Evolutionary conservation across 805 yeast species (phyloP).

Genomic region (Wickerhamiella australiensis): DNA sequence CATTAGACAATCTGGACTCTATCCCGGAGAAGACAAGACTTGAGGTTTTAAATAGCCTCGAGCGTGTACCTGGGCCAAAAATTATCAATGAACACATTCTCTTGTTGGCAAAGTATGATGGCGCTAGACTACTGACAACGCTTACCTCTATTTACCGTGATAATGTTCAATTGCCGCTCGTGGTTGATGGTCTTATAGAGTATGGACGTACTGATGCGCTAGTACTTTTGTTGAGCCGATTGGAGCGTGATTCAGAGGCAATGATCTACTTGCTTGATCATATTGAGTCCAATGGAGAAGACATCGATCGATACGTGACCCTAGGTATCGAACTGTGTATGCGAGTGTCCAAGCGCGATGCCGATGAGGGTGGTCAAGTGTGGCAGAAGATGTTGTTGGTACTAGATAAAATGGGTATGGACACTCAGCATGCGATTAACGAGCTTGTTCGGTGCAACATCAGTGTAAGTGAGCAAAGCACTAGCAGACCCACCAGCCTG

Average conservation of each 20-base stretch:
- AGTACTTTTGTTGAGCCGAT: slow-evolving; percentile 21
- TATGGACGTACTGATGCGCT: slow-evolving; percentile 23
- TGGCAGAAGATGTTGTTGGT: slow-evolving; percentile 23
- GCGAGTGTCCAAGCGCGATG: slow-evolving; percentile 11
- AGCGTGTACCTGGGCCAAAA: neutral
- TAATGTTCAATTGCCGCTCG: slow-evolving; percentile 23
- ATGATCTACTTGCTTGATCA: slow-evolving; percentile 25
- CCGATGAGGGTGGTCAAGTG: slow-evolving; percentile 27
- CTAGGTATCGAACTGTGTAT: slow-evolving; percentile 22
- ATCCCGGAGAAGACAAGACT: neutral
- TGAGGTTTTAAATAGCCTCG: slow-evolving; percentile 3
- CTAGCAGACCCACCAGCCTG: too few species aligned
- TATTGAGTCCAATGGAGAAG: slow-evolving; percentile 14
- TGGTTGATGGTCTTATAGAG: slow-evolving; percentile 24
- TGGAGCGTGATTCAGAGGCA: slow-evolving; percentile 22
- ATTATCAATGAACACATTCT: slow-evolving; percentile 14
- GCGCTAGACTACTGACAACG: slow-evolving; percentile 17
- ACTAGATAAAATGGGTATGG: neutral
- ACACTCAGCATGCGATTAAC: neutral
- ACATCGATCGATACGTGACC: slow-evolving; percentile 16
- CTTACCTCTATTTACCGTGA: slow-evolving; percentile 24
- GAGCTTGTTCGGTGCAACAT: neutral
- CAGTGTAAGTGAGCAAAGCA: neutral
- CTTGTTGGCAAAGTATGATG: slow-evolving; percentile 8
- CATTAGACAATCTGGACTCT: slow-evolving; percentile 1